A percentile compares a stretch with the other conserved stretches of the same genome.
phyloP scores from a whole-genome alignment of 768 basidiomycete genomes.

The Strobilomyces dryophilus region DNA sequence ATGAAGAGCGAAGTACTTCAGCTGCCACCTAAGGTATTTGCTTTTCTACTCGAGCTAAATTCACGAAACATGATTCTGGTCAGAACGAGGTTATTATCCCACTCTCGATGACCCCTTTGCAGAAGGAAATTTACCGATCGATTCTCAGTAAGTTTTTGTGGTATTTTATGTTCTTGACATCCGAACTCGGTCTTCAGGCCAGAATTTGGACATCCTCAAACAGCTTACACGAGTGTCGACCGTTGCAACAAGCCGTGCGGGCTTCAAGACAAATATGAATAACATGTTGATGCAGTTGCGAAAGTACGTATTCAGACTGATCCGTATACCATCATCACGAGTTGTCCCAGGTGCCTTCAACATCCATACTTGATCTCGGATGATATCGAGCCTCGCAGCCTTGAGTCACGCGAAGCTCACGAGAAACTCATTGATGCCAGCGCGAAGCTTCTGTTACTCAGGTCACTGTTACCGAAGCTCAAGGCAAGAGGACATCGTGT shows the following conservation, averaged over 20 bases:
- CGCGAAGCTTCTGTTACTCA: conserved; percentile 80
- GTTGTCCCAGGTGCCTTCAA: conserved; percentile 65
- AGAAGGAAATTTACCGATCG: conserved; percentile 84
- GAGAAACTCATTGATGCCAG: conserved; percentile 79
- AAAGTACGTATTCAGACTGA: conserved; percentile 49
- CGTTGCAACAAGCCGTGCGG: conserved; percentile 28
- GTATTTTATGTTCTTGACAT: conserved; percentile 12
- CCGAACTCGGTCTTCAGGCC: conserved; percentile 40
- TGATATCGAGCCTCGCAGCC: conserved; percentile 69
- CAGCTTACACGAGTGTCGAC: conserved; percentile 48
- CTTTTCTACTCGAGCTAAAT: neutral
- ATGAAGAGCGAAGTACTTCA: conserved; percentile 91
- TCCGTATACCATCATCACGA: neutral
- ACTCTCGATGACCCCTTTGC: conserved; percentile 79
- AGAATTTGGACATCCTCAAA: conserved; percentile 65
- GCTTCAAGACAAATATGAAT: conserved; percentile 57
- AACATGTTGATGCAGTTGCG: conserved; percentile 87
- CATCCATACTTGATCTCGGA: conserved; percentile 85
- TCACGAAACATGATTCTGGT: conserved; percentile 3
- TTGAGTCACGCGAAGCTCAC: conserved; percentile 60
- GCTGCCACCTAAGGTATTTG: conserved; percentile 80
- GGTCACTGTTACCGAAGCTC: conserved; percentile 74
- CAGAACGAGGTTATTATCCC: conserved; percentile 92
- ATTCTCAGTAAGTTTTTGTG: conserved; percentile 56
- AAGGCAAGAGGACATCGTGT: conserved; percentile 85